Evolutionary conservation across 305 asterid species (phyloP).

Genomic region (Ilex paraguariensis): DNA sequence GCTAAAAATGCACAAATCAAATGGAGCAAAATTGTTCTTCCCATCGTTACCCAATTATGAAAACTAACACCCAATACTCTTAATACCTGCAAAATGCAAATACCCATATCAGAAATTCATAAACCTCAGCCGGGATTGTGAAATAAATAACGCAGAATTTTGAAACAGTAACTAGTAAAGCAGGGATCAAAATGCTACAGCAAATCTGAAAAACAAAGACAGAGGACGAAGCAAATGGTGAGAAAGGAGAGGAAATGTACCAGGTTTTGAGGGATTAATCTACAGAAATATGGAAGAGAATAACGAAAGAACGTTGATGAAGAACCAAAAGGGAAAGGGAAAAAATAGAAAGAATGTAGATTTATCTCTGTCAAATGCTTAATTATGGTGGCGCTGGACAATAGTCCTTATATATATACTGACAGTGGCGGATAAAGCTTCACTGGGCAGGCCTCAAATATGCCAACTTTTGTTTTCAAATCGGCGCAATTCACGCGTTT

Average conservation of each 20-base stretch:
- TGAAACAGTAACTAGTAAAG: neutral
- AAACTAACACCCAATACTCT: slow-evolving; percentile 13
- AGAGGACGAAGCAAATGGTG: neutral
- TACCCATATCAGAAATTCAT: slow-evolving; percentile 9
- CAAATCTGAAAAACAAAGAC: neutral
- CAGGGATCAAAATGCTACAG: no score
- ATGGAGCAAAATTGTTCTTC: slow-evolving; percentile 26
- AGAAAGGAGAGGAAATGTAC: slow-evolving; percentile 18
- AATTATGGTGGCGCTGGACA: neutral
- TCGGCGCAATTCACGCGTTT: slow-evolving; percentile 45
- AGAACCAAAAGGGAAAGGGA: no score
- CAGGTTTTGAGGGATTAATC: slow-evolving; percentile 21
- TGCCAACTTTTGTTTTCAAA: slow-evolving; percentile 25
- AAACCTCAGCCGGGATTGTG: neutral
- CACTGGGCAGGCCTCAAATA: slow-evolving; percentile 15
- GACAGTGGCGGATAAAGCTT: neutral
- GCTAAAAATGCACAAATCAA: slow-evolving; percentile 34
- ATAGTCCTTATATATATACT: neutral
- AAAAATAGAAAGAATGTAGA: slow-evolving; percentile 1
- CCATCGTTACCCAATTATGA: slow-evolving; percentile 32
- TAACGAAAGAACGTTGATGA: slow-evolving; percentile 32
- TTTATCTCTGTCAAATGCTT: slow-evolving; percentile 2
- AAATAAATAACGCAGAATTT: slow-evolving; percentile 11
- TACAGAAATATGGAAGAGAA: slow-evolving; percentile 12
- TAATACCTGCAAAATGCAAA: slow-evolving; percentile 30